These are phyloP conservation scores for Amphibolis antarctica DNA, from an alignment of 106 monocot genomes.

Conservation along the genomic window DNA sequence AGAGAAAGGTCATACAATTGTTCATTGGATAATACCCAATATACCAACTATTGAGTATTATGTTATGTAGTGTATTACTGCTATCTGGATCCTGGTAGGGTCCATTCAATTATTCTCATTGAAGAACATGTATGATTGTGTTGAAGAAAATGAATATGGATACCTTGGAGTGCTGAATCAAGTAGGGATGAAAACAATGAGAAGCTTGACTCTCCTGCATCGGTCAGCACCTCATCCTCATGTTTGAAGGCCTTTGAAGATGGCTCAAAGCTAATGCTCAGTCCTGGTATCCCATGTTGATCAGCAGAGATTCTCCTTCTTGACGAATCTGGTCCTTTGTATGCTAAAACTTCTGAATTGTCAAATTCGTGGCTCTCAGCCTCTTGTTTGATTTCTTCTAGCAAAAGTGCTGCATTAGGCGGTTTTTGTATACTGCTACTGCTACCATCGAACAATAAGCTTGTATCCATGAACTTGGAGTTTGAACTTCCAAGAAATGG, in stretches of 20 bases:
- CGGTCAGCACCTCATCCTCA: slow-evolving; percentile 50
- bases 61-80: too few species aligned
- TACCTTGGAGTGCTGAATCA: slow-evolving; percentile 96
- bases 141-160: background rate
- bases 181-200: slow-evolving; percentile 75
- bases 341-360: slow-evolving; percentile 25
- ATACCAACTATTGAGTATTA: too few species aligned
- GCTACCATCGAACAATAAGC: slow-evolving; percentile 55
- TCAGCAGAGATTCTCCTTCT: slow-evolving; percentile 36
- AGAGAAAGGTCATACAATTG: too few species aligned
- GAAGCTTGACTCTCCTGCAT: slow-evolving; percentile 50
- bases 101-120: too few species aligned
- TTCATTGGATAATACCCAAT: too few species aligned
- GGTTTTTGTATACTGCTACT: slow-evolving; percentile 44
- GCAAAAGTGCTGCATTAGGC: slow-evolving; percentile 62
- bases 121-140: too few species aligned
- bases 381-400: slow-evolving; percentile 91
- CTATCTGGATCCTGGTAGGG: too few species aligned
- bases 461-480: slow-evolving; percentile 56
- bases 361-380: slow-evolving; percentile 44
- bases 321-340: slow-evolving; percentile 29
- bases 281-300: slow-evolving; percentile 20
- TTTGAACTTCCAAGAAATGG: slow-evolving; percentile 46
- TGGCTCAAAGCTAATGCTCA: slow-evolving; percentile 24
- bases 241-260: slow-evolving; percentile 30